A percentile compares a stretch with the other conserved stretches of the same genome.
These are phyloP conservation scores for Alliaria petiolata DNA, from an alignment of 345 rosid species.

Conservation along the genomic window DNA sequence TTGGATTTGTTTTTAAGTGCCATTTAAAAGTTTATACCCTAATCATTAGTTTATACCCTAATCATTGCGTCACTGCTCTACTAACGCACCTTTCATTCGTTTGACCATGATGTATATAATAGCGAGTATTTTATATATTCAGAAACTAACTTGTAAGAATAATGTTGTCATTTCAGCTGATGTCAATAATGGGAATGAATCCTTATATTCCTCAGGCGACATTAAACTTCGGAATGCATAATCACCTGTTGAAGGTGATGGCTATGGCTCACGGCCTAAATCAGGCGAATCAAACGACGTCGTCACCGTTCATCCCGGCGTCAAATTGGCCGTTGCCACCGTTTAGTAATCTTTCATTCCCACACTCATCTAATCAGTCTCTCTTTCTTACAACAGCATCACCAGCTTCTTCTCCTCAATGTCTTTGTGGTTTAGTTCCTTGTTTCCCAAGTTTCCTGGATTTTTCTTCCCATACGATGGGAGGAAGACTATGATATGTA, in stretches of 20 bases:
- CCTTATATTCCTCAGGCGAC: slow-evolving; percentile 6
- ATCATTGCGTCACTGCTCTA: not conserved
- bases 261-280: slow-evolving; percentile 8
- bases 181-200: slow-evolving; percentile 25
- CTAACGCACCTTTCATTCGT: not conserved
- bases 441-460: not conserved
- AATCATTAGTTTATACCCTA: not conserved
- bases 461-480: not conserved
- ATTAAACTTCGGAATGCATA: slow-evolving; percentile 3
- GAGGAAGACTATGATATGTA: slow-evolving; percentile 12
- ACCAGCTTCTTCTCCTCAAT: slow-evolving; percentile 16
- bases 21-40: not conserved
- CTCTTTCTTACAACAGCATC: not conserved
- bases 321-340: slow-evolving; percentile 12
- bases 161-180: slow-evolving; percentile 4
- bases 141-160: not conserved
- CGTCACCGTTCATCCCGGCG: not conserved
- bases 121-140: not conserved
- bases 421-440: slow-evolving; percentile 9
- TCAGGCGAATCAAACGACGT: not conserved
- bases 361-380: slow-evolving; percentile 7
- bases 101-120: not conserved
- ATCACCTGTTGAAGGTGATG: slow-evolving; percentile 11
- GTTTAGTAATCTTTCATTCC: not conserved
- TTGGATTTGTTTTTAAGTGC: not conserved